Evolutionary conservation across 169 alveolate species (phyloP), one percentile per base, ranked within the genome.

Genomic region (Plasmodium falciparum): DNA sequence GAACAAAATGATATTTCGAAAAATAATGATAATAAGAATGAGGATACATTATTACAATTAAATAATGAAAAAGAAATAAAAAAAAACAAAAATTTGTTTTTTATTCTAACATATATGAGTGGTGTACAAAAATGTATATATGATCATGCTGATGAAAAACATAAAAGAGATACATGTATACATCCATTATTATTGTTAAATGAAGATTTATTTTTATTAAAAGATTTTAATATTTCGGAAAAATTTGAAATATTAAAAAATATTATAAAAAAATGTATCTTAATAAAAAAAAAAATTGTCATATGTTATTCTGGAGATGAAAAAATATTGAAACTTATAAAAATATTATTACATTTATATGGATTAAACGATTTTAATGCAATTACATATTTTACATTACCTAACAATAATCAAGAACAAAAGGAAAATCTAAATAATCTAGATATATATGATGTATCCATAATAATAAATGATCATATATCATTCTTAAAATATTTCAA

Each of bases 181-280:
- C 92, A 86, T 9, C 92, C 92, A 20, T n/a, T 86, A 62, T 66
- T 86, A 13, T 17, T 86, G 15, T 47, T 86, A 50, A 69, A 86
- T n/a, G 92, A 86, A 47, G 17, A 61, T 1, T 20, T 4, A 1
- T 86, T 86, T 65, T 59, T 50, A 39, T 65, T 86, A 29, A 86
- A 86, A 72, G 92, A 86, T 29, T 86, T 86, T 71, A 58, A 86
- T 29, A 71, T 86, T 12, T 86, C 92, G 0, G 92, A 86, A 86
- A 86, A 86, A 24, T 71, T 86, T 71, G 92, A 86, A 20, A 9
- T 86, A 13, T 45, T 86, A 17, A 86, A 72, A 61, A 72, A 72
- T 58, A 72, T 86, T 7, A 71, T 86, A 9, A 86, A 86, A 61
- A 86, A 86, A 43, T 61, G 71, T 61, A 33, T 9, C 8, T 17